Base-by-base conservation (phyloP, 192 early-diverging fungal species). In the Gonapodya prolifera region DNA sequence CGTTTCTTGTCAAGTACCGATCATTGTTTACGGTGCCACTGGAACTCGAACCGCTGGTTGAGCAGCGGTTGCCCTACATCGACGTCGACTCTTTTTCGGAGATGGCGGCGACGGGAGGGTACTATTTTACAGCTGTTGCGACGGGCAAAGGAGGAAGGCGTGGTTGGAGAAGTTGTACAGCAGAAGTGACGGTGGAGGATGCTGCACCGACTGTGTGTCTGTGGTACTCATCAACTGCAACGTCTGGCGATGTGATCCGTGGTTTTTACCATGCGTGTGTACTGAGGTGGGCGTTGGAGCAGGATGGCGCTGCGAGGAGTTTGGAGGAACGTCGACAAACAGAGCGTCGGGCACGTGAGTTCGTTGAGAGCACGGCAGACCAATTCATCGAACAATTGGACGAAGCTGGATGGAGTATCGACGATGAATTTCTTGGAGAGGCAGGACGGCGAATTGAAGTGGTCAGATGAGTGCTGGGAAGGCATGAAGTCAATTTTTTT, bases 211-310 rank as follows among this genome's bases (percentile, higher is more conserved):
- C 79, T 45, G 83, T 91, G 23, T 83, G 82, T 34, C 78, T 91
- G 2, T 91, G 88, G 89, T 92, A 88, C 75, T 77, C 84, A 33
- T 80, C 85, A 75, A 79, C 81, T 17, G 86, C 89, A 2, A 81
- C 74, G 18, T 35, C 85, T 0, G 75, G 33, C 28, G 90, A 91
- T 76, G 35, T 86, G n/a, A 80, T 91, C 33, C 85, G 86, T 34
- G 91, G 88, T 1, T 90, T 90, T 76, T 91, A 85, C 74, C 90
- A 91, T 79, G 85, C 90, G 16, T 90, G 87, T 78, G 77, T 83
- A 30, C 34, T 86, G 30, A 80, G 89, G 33, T 32, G 35, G 30
- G 29, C 83, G 35, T 75, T 87, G 71, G 80, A 78, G 45, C 28
- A 34, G 23, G 23, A 61, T 16, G 8, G 23, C 23, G 31, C 78